Evolutionary conservation across 257 asterid species (phyloP).

Genomic region (Craterostigma plantagineum): DNA sequence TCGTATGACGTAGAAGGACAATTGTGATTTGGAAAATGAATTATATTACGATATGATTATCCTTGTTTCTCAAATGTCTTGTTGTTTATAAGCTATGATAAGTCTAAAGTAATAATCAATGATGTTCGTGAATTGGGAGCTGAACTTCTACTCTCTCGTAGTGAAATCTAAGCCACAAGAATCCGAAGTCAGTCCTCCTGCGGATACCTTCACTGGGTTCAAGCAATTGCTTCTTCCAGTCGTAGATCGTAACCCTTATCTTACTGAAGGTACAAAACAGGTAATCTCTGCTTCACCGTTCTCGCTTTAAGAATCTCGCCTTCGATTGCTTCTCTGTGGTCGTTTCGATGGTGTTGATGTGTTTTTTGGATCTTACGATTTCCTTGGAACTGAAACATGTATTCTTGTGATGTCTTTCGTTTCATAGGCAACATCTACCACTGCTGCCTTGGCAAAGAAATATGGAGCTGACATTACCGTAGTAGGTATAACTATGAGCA

Average conservation of each 20-base stretch:
- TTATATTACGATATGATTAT: too few relatives aligned
- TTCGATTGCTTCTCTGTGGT: too few relatives aligned
- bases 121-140: background rate
- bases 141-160: slow-evolving; percentile 10
- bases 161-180: slow-evolving; percentile 37
- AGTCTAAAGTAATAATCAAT: background rate
- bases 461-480: slow-evolving; percentile 95
- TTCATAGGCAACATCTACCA: slow-evolving; percentile 68
- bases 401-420: background rate
- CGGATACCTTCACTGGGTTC: slow-evolving; percentile 42
- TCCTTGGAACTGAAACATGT: too few relatives aligned
- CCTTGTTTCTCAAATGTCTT: too few relatives aligned
- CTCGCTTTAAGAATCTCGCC: too few relatives aligned
- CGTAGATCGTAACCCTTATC: slow-evolving; percentile 77
- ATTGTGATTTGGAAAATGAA: too few relatives aligned
- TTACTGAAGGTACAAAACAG: slow-evolving; percentile 90
- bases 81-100: background rate
- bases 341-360: background rate
- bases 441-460: slow-evolving; percentile 91
- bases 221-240: slow-evolving; percentile 86
- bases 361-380: too few relatives aligned
- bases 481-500: slow-evolving; percentile 32
- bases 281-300: slow-evolving; percentile 14
- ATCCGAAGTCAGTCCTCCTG: slow-evolving; percentile 32
- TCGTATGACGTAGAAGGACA: too few relatives aligned